Evolutionary conservation across 108 stramenopile species (phyloP).

Genomic region (Schizochytrium sp.): DNA sequence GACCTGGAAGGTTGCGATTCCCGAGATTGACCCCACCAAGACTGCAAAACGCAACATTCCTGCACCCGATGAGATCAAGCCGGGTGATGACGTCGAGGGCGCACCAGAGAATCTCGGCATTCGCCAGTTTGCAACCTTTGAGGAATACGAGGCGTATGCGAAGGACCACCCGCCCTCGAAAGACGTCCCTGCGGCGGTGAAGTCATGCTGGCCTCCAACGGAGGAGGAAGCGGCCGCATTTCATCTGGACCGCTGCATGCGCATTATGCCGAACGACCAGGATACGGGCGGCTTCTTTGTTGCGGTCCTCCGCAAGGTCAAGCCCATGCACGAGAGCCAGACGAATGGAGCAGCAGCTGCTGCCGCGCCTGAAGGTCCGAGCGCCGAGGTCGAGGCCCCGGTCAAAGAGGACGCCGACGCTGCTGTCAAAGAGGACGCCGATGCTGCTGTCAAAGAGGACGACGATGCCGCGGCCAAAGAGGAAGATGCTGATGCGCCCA

Average conservation of each 20-base stretch:
- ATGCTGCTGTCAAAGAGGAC: neutral
- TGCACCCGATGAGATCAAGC: neutral
- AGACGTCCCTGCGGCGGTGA: neutral
- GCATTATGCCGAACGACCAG: constrained; percentile 89
- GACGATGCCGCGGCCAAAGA: neutral
- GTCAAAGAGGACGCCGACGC: neutral
- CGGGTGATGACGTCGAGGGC: neutral
- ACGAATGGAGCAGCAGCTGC: neutral
- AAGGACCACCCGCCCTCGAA: neutral
- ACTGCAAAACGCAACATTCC: too few relatives aligned
- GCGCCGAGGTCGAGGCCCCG: neutral
- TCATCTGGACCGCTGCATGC: constrained; percentile 76
- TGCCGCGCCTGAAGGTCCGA: neutral
- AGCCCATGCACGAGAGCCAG: neutral
- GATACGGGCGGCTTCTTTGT: constrained; percentile 98
- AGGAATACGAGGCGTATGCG: neutral
- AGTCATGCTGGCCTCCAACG: constrained; percentile 57
- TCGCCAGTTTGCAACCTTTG: neutral
- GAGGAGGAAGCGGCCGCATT: constrained; percentile 62
- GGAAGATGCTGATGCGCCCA: neutral
- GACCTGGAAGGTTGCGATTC: constrained; percentile 52
- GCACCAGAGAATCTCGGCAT: neutral
- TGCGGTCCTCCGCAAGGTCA: constrained; percentile 70
- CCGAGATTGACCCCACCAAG: neutral
- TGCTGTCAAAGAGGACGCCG: neutral